Conservation (phyloP, 179 eudicot genomes). For the Spergularia azorica region DNA sequence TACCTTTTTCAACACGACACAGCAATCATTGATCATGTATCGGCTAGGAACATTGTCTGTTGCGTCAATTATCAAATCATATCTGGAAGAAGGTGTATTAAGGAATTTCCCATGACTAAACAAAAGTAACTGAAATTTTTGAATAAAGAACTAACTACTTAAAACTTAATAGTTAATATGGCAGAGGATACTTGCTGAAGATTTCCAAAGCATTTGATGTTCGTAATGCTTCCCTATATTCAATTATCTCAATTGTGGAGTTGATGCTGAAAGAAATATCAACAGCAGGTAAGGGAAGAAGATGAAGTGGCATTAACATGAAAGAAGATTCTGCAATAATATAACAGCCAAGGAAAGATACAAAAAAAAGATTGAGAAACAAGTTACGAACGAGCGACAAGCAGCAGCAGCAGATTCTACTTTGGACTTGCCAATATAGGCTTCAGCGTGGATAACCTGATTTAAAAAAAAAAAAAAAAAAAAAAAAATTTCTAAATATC, state of each 20-base stretch:
- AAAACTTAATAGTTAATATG: neutral
- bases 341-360: neutral
- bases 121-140: neutral
- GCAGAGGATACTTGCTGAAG: conserved; percentile 76
- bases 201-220: conserved; percentile 94
- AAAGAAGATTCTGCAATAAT: neutral
- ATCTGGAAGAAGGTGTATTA: conserved; percentile 51
- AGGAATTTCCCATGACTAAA: conserved; percentile 28
- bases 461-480: neutral
- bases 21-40: conserved; percentile 96
- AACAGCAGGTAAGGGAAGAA: conserved; percentile 11
- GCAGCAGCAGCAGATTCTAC: conserved; percentile 97
- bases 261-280: conserved; percentile 56
- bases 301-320: neutral
- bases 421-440: conserved; percentile 84
- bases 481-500: conserved; percentile 5
- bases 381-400: conserved; percentile 73
- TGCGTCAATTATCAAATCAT: conserved; percentile 87
- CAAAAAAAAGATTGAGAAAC: neutral
- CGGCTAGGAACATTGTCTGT: conserved; percentile 99
- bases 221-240: conserved; percentile 84
- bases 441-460: conserved; percentile 88
- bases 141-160: neutral
- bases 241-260: conserved; percentile 70
- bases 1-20: conserved; percentile 93